Evolutionary conservation across 164 flowering plant genomes (phyloP).

Genomic region (Akebia trifoliata): DNA sequence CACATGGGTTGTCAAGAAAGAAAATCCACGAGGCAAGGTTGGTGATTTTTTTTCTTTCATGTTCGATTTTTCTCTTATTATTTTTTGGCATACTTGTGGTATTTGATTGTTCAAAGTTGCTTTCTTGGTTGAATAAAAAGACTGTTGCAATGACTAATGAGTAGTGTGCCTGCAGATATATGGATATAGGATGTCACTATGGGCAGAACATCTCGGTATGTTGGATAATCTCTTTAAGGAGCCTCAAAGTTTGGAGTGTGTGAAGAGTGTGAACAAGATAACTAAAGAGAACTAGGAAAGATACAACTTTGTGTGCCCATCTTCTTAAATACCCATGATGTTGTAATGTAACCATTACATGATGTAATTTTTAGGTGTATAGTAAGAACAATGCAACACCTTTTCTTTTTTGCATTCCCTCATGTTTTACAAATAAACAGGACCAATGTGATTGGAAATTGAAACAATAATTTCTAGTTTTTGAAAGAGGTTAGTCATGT

Average conservation of each 20-base stretch:
- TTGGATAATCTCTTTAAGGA: slow-evolving; percentile 31
- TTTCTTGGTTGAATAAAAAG: not conserved
- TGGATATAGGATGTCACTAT: slow-evolving; percentile 83
- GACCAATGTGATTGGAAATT: too few relatives aligned
- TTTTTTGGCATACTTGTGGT: not conserved
- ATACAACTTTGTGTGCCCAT: slow-evolving; percentile 55
- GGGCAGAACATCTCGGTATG: slow-evolving; percentile 78
- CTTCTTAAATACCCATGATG: slow-evolving; percentile 80
- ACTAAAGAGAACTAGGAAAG: slow-evolving; percentile 69
- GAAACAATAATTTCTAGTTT: too few relatives aligned
- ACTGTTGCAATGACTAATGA: not conserved
- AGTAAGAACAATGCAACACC: too few relatives aligned
- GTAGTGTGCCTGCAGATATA: slow-evolving; percentile 45
- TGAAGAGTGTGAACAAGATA: slow-evolving; percentile 47
- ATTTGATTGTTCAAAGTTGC: not conserved
- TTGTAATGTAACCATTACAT: too few relatives aligned
- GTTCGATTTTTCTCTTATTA: not conserved
- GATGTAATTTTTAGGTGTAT: too few relatives aligned
- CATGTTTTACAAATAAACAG: too few relatives aligned
- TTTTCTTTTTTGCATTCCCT: too few relatives aligned
- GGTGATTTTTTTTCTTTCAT: slow-evolving; percentile 2
- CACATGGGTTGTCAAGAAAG: slow-evolving; percentile 40
- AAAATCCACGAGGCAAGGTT: slow-evolving; percentile 81
- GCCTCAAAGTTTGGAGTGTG: slow-evolving; percentile 65
- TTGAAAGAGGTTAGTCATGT: too few relatives aligned